Conservation (phyloP, 305 asterid genomes). For the Euphrasia arctica region DNA sequence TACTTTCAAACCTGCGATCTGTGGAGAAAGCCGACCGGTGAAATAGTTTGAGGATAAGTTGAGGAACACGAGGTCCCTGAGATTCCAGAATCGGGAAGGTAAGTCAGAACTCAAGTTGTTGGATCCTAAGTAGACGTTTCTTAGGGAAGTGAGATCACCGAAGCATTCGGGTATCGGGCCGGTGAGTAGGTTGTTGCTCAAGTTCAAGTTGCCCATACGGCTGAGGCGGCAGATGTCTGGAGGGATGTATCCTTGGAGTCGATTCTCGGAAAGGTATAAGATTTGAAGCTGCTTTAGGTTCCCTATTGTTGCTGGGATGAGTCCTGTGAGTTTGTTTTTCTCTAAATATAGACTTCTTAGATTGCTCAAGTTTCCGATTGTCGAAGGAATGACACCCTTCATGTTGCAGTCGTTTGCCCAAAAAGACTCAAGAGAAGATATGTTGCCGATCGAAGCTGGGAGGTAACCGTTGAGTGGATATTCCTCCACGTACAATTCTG, state of each 20-base stretch:
- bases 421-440: not conserved
- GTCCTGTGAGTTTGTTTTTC: slow-evolving; percentile 19
- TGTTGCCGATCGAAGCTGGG: slow-evolving; percentile 26
- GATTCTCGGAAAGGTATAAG: not conserved
- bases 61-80: slow-evolving; percentile 11
- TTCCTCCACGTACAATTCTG: not conserved
- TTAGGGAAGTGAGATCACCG: too few species aligned
- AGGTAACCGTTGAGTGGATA: slow-evolving; percentile 25
- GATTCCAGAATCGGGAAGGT: slow-evolving; percentile 25
- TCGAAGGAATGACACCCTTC: slow-evolving; percentile 25
- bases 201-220: too few species aligned
- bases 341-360: slow-evolving; percentile 15
- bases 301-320: slow-evolving; percentile 23
- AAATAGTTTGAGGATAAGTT: slow-evolving; percentile 14
- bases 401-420: slow-evolving; percentile 23
- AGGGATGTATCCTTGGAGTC: not conserved
- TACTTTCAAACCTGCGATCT: too few species aligned
- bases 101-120: slow-evolving; percentile 18
- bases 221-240: too few species aligned
- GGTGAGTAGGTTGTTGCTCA: slow-evolving; percentile 9
- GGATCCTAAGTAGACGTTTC: not conserved
- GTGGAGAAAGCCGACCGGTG: slow-evolving; percentile 10
- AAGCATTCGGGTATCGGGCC: slow-evolving; percentile 26
- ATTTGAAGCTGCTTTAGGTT: slow-evolving; percentile 1
- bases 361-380: not conserved